Conservation (phyloP, 768 basidiomycete species). For the Cyclocybe aegerita region DNA sequence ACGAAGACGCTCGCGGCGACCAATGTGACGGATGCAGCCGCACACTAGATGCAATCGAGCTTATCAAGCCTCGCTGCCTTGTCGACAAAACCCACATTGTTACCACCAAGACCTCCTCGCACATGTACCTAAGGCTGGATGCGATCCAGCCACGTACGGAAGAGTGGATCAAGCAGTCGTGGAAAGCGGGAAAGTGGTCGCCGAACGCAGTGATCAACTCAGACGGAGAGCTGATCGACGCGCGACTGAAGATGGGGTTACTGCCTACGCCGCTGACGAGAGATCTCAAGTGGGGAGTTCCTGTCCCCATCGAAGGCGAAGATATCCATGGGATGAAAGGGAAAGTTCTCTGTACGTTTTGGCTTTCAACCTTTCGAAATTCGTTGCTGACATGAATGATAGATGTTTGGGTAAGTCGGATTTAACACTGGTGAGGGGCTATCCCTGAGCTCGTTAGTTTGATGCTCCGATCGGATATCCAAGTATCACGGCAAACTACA, state of each 20-base stretch:
- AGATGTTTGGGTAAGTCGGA: slow-evolving; percentile 89
- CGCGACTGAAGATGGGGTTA: slow-evolving; percentile 82
- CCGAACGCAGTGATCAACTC: slow-evolving; percentile 87
- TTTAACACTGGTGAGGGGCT: background rate
- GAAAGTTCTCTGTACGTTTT: slow-evolving; percentile 91
- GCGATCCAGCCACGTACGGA: slow-evolving; percentile 79
- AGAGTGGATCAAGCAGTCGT: slow-evolving; percentile 83
- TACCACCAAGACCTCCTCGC: slow-evolving; percentile 73
- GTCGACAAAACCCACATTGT: slow-evolving; percentile 80
- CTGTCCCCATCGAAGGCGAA: slow-evolving; percentile 77
- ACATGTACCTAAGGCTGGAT: slow-evolving; percentile 91
- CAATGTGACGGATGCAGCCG: slow-evolving; percentile 95
- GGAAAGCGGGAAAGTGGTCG: slow-evolving; percentile 87
- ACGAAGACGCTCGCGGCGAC: slow-evolving; percentile 94
- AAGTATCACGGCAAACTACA: slow-evolving; percentile 96
- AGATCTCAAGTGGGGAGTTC: slow-evolving; percentile 95
- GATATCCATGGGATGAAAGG: slow-evolving; percentile 84
- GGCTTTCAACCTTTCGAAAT: background rate
- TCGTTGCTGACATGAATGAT: slow-evolving; percentile 6
- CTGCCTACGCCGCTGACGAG: slow-evolving; percentile 89
- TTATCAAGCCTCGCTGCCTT: slow-evolving; percentile 93
- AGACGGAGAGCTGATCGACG: slow-evolving; percentile 88
- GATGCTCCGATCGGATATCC: slow-evolving; percentile 97
- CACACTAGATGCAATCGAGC: slow-evolving; percentile 90
- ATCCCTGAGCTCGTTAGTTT: slow-evolving; percentile 55